A percentile compares a stretch with the other conserved stretches of the same genome.
phyloP scores from a whole-genome alignment of 2,329 filamentous ascomycete species.

The Cercospora sojina region DNA sequence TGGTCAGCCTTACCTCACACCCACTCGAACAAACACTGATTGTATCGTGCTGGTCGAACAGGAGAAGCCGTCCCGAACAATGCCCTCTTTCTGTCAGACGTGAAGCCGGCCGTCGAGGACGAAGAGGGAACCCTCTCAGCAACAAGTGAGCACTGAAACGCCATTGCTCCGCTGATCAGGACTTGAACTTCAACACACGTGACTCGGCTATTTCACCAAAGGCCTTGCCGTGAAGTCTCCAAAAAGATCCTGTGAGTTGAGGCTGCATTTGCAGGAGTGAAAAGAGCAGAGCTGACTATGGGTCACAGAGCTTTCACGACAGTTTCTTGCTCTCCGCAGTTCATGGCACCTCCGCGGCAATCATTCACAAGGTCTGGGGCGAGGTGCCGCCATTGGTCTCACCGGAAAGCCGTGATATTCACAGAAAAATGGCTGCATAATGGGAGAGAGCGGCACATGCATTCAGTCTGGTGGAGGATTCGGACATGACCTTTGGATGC shows the following conservation, averaged over 20 bases:
- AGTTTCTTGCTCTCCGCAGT: neutral
- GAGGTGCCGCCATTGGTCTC: neutral
- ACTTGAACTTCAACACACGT: neutral
- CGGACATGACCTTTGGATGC: conserved; percentile 7
- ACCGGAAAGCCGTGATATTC: neutral
- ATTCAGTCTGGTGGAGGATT: neutral
- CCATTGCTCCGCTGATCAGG: neutral
- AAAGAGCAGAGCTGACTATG: neutral
- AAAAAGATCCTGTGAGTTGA: neutral
- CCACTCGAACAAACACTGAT: neutral
- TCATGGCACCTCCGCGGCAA: neutral
- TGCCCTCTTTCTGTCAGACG: conserved; percentile 34
- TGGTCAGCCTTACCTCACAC: neutral
- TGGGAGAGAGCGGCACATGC: conserved; percentile 1
- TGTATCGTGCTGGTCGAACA: neutral
- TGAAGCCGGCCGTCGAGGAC: conserved; percentile 27
- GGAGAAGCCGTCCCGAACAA: conserved; percentile 24
- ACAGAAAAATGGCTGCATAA: neutral
- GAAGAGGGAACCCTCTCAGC: conserved; percentile 38
- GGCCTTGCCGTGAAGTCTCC: neutral
- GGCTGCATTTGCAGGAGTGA: neutral
- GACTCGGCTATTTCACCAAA: neutral
- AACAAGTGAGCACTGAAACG: conserved; percentile 26
- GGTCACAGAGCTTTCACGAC: neutral
- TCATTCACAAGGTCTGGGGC: neutral